Percentiles rank a stretch among this genome's conserved stretches.
Evolutionary conservation across 2,329 filamentous ascomycete species (phyloP).

Genomic region (Corynespora cassiicola): DNA sequence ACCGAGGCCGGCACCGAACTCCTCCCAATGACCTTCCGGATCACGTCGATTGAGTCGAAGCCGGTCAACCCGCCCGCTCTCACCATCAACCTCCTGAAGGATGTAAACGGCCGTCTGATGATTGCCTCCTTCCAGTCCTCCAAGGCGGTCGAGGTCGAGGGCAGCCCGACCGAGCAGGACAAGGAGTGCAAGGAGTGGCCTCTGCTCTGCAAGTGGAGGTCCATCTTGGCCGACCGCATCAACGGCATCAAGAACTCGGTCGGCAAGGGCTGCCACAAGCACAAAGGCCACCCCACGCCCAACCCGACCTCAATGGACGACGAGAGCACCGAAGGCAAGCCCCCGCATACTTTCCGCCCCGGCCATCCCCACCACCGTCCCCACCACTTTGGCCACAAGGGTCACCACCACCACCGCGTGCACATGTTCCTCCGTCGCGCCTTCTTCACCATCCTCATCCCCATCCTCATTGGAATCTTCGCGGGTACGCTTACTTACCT

Average conservation of each 20-base stretch:
- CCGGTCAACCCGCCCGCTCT: conserved; percentile 39
- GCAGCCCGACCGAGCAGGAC: conserved; percentile 23
- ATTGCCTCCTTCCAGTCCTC: conserved; percentile 43
- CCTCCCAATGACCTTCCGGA: conserved; percentile 45
- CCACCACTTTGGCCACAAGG: conserved; percentile 22
- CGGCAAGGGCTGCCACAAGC: conserved; percentile 43
- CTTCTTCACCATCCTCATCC: conserved; percentile 69
- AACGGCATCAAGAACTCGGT: conserved; percentile 40
- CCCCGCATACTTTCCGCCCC: conserved; percentile 41
- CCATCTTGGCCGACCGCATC: conserved; percentile 41
- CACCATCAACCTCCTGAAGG: conserved; percentile 46
- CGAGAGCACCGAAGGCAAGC: conserved; percentile 37
- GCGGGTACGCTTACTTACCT: conserved; percentile 72
- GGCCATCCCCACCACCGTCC: conserved; percentile 30
- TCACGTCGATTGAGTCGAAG: conserved; percentile 41
- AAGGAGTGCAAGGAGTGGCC: conserved; percentile 46
- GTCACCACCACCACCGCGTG: conserved; percentile 28
- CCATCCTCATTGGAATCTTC: conserved; percentile 71
- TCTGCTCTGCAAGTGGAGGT: conserved; percentile 51
- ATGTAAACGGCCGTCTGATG: conserved; percentile 42
- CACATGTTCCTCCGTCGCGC: conserved; percentile 55
- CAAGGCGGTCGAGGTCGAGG: conserved; percentile 25
- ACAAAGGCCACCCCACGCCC: conserved; percentile 36
- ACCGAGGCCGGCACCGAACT: conserved; percentile 45
- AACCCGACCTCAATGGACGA: too few relatives aligned